Base-by-base conservation (phyloP, 768 basidiomycete species). In the Leccinum pellstonianum region DNA sequence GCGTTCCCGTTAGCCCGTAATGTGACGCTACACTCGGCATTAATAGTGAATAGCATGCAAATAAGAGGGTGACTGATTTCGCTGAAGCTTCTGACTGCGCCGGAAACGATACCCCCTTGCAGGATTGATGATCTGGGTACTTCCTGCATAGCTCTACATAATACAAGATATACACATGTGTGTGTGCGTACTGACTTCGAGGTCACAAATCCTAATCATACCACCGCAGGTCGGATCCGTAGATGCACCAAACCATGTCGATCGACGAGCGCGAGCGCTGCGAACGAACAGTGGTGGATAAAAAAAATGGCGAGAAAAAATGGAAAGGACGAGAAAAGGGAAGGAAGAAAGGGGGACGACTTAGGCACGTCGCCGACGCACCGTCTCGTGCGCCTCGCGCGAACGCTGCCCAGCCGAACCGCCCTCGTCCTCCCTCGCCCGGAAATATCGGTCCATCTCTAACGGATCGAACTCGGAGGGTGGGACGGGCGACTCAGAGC, bases 381-480 rank as follows among this genome's bases (percentile, higher is more conserved):
- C 7, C 3, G 23, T 49, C 15, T 49, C 48, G 15, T 49, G 27
- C 15, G 48, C 23, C 6, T 49, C 48, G 48, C 21, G 48, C 48
- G 25, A 49, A 23, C 14, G 48, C 14, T 27, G 48, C 19, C 43
- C 11, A 15, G 9, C 0, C 48, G 48, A 49, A 17, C 25, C 23
- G 2, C 15, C 48, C 14, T 21, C 21, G 10, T 53, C 52, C 52
- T 53, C 70, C 6, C 64, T 59, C 38, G 73, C 65, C 54, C 83
- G 81, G 72, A 91, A 91, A 74, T 91, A 91, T 52, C 80, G 79
- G 60, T 91, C 90, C 77, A 91, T 86, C 67, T 91, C 90, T 11
- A 82, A 82, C 43, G 77, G 81, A 62, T 89, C 87, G 60, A 90
- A 90, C 49, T 84, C 84, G 41, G 80, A 80, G n/a, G 75, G 73